These are phyloP conservation scores for Neurospora sp. DNA, from an alignment of 495 filamentous ascomycete genomes.

Conservation along the genomic window DNA sequence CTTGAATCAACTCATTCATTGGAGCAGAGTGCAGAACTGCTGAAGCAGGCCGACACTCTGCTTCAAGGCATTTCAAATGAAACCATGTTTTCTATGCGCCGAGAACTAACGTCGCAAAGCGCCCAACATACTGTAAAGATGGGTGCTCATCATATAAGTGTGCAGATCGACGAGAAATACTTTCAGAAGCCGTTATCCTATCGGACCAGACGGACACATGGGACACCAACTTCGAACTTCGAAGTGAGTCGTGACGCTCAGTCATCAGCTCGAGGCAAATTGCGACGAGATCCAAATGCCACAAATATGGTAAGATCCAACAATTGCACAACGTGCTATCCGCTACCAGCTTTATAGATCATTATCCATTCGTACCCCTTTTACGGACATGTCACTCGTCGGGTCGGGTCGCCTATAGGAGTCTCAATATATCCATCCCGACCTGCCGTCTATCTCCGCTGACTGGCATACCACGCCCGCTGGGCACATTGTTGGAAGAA, in stretches of 20 bases:
- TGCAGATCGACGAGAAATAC: no score
- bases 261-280: neutral
- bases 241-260: neutral
- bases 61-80: neutral
- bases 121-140: neutral
- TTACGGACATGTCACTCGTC: no score
- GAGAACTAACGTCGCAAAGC: neutral
- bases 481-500: neutral
- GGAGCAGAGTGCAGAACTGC: neutral
- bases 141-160: no score
- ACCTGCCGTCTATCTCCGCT: neutral
- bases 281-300: neutral
- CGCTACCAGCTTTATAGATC: neutral
- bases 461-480: neutral
- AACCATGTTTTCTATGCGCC: neutral
- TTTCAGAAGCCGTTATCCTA: no score
- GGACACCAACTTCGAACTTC: neutral
- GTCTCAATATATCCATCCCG: neutral
- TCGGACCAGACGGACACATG: neutral
- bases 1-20: neutral
- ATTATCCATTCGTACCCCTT: neutral
- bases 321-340: neutral
- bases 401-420: neutral
- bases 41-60: neutral
- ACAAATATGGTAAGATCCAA: neutral